Evolutionary conservation across 768 basidiomycete genomes (phyloP), one percentile per base, ranked within the genome.

Genomic region (Leccinellum luteum): DNA sequence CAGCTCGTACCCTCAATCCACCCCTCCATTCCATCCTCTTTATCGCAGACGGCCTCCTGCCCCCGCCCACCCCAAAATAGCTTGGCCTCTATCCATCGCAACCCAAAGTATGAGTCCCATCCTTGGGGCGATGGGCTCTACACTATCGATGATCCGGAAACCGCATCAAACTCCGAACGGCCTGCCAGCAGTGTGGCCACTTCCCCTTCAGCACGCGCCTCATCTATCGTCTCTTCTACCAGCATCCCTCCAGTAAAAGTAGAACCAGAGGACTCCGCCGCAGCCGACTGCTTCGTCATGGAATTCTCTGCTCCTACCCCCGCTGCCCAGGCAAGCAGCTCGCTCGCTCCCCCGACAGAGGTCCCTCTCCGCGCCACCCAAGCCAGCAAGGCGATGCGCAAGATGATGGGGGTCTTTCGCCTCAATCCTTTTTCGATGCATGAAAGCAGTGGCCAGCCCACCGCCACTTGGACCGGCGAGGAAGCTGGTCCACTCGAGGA

Each of bases 311-410:
- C 69, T 10, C 32, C 66, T 14, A 60, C 68, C 23, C 61, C 64
- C 63, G 60, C 63, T 68, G 59, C 73, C 55, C 61, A 80, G 74
- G 61, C 71, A 0, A 74, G 72, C 28, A 64, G 63, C 58, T 70
- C 76, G 0, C 73, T 80, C 51, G 81, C 80, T 1, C 82, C 83
- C 1, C 84, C 83, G 2, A 83, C 81, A 32, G 83, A 85, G 66
- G 88, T 89, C 1, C 88, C 89, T 8, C 79, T 89, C 14, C 86
- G 89, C 48, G 89, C 89, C 8, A 90, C 87, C 0, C 85, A 89
- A 64, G 89, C 88, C 1, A 78, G 81, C 59, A 78, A 81, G 48
- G 78, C 81, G 45, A 90, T 90, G 89, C 81, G 85, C 54, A 74
- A 76, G 49, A 84, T 90, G 84, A 92, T 92, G 89, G 82, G 82